Base-by-base conservation (phyloP, 2,329 filamentous ascomycete genomes). In the Didymella exigua region DNA sequence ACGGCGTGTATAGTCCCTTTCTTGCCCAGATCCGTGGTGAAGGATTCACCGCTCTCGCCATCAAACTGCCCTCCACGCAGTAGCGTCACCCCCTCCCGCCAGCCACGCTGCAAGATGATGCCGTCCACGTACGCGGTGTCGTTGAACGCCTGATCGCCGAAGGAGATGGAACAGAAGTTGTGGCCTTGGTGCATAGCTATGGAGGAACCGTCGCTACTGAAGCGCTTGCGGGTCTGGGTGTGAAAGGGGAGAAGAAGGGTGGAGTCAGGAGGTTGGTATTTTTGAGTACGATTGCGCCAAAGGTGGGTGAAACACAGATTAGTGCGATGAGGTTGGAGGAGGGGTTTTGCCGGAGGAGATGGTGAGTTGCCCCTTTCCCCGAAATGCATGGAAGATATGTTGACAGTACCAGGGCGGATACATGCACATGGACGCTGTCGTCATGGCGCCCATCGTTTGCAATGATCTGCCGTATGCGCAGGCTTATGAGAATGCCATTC, bases 81-180 rank as follows among this genome's bases (percentile, higher is more conserved):
- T 59, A 62, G 52, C 50, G 59, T 3, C 19, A 47, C 36, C 59
- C 55, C 1, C 57, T 51, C 4, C 34, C 46, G 8, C 62, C 62
- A 0, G 61, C 66, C 0, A 65, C 56, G 10, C 60, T 67, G 56
- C 21, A 47, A 2, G 67, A 68, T 33, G 73, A 76, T 47, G 72
- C 69, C 0, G 53, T 56, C 27, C 56, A 63, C 10, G 69, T 76
- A 16, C 62, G 57, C 3, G 44, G 47, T 7, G 62, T 54, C 0
- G 61, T 61, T 5, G 57, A 63, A 13, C 43, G 47, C 3, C 37
- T 73, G 0, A 49, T 67, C 13, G 62, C 63, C 2, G 53, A 71
- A 38, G 70, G 65, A 11, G 51, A 41, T 1, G 51, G 46, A 0
- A 72, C 70, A 31, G 68, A 76, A 19, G 62, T 76, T 4, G 58